Evolutionary conservation across 345 rosid genomes (phyloP).

Genomic region (Mercurialis annua): DNA sequence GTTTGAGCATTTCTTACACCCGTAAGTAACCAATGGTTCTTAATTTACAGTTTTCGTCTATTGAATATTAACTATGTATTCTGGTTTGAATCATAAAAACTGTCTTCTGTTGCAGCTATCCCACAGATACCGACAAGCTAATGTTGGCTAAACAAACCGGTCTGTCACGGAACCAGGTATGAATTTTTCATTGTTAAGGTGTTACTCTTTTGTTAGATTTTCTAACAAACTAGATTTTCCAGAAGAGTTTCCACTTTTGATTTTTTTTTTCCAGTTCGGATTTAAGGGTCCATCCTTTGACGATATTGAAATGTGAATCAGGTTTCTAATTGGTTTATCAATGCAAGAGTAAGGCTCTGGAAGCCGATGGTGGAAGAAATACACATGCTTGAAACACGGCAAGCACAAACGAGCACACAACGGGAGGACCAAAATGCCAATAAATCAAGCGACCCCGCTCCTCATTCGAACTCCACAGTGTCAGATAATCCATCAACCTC

Average conservation of each 20-base stretch:
- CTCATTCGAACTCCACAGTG: constrained; percentile 19
- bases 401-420: constrained; percentile 42
- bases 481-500: constrained; percentile 4
- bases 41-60: background rate
- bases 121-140: constrained; percentile 27
- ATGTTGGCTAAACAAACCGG: constrained; percentile 30
- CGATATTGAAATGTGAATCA: constrained; percentile 41
- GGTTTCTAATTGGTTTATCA: constrained; percentile 40
- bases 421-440: constrained; percentile 44
- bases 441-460: constrained; percentile 25
- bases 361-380: constrained; percentile 40
- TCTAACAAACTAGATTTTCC: background rate
- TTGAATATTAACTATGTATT: background rate
- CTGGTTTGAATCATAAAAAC: background rate
- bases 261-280: background rate
- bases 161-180: constrained; percentile 33
- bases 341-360: constrained; percentile 36
- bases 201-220: background rate
- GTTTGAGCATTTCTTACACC: constrained; percentile 35
- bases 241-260: background rate
- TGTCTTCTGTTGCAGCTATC: constrained; percentile 21
- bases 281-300: background rate
- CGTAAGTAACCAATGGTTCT: constrained; percentile 16
- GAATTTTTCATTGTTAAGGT: background rate
- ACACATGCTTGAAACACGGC: constrained; percentile 28